phyloP scores from a whole-genome alignment of 2,329 filamentous ascomycete genomes.

The Cercospora sojina region DNA sequence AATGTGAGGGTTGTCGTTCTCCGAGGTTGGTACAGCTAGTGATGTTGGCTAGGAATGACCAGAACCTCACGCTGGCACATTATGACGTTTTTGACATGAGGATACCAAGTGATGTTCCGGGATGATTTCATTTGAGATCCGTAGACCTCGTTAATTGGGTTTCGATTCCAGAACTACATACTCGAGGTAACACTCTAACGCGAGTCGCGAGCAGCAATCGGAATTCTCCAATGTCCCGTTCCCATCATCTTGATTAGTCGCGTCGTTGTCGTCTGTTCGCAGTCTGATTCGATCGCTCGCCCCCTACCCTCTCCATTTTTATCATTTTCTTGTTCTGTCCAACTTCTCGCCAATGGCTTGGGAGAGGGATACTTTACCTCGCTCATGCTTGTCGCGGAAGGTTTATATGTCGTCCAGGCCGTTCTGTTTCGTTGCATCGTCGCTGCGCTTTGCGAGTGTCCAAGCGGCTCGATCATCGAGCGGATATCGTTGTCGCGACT shows the following conservation, averaged over 20 bases:
- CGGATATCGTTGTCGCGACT: background rate
- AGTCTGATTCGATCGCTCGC: background rate
- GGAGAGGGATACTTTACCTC: slow-evolving; percentile 11
- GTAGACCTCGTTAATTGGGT: slow-evolving; percentile 24
- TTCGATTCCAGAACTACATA: slow-evolving; percentile 22
- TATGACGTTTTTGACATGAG: background rate
- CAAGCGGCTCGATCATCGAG: background rate
- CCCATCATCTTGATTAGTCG: background rate
- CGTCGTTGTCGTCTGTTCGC: background rate
- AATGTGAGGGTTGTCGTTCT: background rate
- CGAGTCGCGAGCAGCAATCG: background rate
- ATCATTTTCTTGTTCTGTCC: slow-evolving; percentile 1
- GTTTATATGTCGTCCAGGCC: background rate
- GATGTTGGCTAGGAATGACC: accelerated
- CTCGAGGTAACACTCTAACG: background rate
- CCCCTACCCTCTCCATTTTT: background rate
- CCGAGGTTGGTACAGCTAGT: background rate
- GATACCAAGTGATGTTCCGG: background rate
- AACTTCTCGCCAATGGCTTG: background rate
- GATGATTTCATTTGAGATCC: slow-evolving; percentile 16
- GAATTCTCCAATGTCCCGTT: background rate
- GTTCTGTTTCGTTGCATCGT: background rate
- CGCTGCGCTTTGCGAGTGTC: background rate
- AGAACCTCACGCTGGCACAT: background rate
- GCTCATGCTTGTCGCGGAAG: background rate